Percentiles rank a stretch among this genome's conserved stretches.
These are phyloP conservation scores for Ormosia semicastrata DNA, from an alignment of 306 rosid genomes.

Conservation along the genomic window DNA sequence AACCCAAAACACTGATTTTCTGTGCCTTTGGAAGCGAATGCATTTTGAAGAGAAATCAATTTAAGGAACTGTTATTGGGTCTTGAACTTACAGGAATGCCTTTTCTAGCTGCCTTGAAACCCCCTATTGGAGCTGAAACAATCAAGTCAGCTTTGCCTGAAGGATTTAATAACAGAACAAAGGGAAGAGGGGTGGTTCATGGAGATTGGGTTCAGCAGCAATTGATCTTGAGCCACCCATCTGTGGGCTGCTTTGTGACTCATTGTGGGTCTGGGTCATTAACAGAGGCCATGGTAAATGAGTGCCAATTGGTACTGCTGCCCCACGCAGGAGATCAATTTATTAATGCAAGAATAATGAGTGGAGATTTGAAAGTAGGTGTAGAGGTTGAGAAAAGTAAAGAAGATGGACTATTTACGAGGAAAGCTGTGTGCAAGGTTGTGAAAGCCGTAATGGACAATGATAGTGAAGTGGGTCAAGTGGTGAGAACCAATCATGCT, in stretches of 20 bases:
- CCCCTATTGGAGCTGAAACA: conserved; percentile 44
- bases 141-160: conserved; percentile 54
- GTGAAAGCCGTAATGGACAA: conserved; percentile 43
- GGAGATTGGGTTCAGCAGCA: conserved; percentile 77
- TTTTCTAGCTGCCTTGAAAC: conserved; percentile 55
- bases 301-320: conserved; percentile 57
- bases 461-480: conserved; percentile 40
- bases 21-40: conserved; percentile 69
- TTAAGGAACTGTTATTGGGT: conserved; percentile 58
- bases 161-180: conserved; percentile 49
- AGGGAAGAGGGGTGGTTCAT: conserved; percentile 56
- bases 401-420: conserved; percentile 55
- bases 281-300: conserved; percentile 52
- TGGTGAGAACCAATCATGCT: conserved; percentile 43
- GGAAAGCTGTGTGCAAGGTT: conserved; percentile 48
- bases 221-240: conserved; percentile 56
- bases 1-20: conserved; percentile 45
- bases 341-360: conserved; percentile 55
- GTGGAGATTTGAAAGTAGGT: conserved; percentile 52
- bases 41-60: conserved; percentile 40
- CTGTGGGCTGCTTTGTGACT: conserved; percentile 80
- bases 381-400: conserved; percentile 58
- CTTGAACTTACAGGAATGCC: conserved; percentile 65
- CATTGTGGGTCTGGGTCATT: conserved; percentile 79
- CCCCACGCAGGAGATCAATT: conserved; percentile 62